Evolutionary conservation across 352 stramenopile species (phyloP), one percentile per base, ranked within the genome.

Genomic region (Nothophytophthora sp.): DNA sequence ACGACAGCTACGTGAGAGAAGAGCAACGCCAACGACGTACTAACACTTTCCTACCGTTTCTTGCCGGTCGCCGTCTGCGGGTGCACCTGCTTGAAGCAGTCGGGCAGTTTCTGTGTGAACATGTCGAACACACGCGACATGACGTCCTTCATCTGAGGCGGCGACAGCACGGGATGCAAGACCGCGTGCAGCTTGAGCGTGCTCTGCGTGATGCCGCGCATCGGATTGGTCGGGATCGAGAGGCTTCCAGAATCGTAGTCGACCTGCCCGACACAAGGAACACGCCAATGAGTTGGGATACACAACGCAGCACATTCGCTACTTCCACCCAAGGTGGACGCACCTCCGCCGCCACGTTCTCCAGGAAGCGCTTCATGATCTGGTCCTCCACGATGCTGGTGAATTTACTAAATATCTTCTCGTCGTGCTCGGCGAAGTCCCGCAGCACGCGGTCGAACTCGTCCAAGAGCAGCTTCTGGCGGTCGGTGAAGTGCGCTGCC

Each of bases 381-480:
- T 95, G 84, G 47, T 98, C 94, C 60, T 97, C 95, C 46, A 99
- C 97, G 44, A 99, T 99, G 44, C 80, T 96, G 1, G 97, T 97
- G 70, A 99, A 98, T 60, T 99, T 99, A 61, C 83, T 96, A 42
- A 98, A 89, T 59, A 99, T 98, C 57, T 98, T 98, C 65, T 98
- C 91, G 56, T 96, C 96, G 70, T 99, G 96, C 45, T 99, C 96
- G 5, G 80, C 78, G 55, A 98, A 98, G 64, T 98, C 96, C 42
- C 90, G 83, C 58, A 96, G 70, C 10, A 99, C 97, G 37, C 91
- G 93, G 56, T 99, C 96, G 43, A 99, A 87, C 40, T 98, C 93
- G 45, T 91, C 84, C 7, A 99, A 74, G n/a, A 99, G 77, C n/a
- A 92, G 66, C 57, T 98, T 97, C 55, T 99, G 96, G 39, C 97